Base-by-base conservation (phyloP, 768 basidiomycete species). In the Leccinum imitatum region DNA sequence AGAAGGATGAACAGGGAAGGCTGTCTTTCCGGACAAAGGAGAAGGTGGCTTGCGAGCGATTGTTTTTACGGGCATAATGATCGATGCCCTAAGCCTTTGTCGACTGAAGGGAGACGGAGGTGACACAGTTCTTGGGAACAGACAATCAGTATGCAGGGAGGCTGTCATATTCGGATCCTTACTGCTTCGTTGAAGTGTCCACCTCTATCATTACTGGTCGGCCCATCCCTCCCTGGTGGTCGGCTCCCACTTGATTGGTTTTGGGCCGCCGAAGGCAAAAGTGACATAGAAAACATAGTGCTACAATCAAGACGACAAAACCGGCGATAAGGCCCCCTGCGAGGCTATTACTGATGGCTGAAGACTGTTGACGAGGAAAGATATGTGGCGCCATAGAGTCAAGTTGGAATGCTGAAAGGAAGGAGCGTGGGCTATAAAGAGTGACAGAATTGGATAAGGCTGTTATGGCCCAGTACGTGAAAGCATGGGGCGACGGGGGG, bases 1-100 rank as follows among this genome's bases (percentile, higher is more conserved):
- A n/a, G 41, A 41, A n/a, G 61, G 80, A 69, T 44, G 65, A 75
- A 53, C 79, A 78, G 23, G 39, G 14, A 56, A 76, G 76, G 59
- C 76, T 72, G 50, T 73, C 78, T 67, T 78, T 78, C 25, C 78
- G 68, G 58, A 82, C 58, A 56, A 81, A 75, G 50, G 74, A 73
- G 35, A 75, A 69, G 54, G 67, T 69, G 54, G 67, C 53, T 76
- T 69, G 35, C 73, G 76, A 25, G 76, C 62, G 59, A 82, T 69
- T 21, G 78, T 76, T 65, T 78, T 82, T 15, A 78, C 76, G 10
- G 89, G 89, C 59, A 89, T 75, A 25, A 83, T 63, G 56, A 89
- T 75, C 46, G 77, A 77, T 13, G 74, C 60, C 25, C 80, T 77
- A 50, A 86, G 57, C 47, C 78, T 74, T 11, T 68, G 64, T 44